Conservation (phyloP, 345 rosid genomes). For the Ricinus communis region DNA sequence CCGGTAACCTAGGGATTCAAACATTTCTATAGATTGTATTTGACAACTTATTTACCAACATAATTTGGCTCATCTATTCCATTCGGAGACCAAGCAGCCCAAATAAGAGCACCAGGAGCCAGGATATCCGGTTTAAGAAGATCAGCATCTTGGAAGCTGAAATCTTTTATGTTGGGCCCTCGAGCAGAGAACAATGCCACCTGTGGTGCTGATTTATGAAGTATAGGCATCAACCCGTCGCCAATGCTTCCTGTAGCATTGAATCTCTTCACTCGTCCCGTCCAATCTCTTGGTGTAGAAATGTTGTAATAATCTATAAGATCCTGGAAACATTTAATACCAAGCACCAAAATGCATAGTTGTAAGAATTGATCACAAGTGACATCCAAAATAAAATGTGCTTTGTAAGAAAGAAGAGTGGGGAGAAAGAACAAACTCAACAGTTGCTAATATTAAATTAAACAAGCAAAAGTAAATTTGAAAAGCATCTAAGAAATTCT, state of each 20-base stretch:
- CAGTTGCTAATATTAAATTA: not conserved
- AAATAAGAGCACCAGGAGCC: slow-evolving; percentile 95
- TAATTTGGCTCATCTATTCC: slow-evolving; percentile 96
- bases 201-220: slow-evolving; percentile 98
- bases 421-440: not conserved
- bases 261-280: slow-evolving; percentile 85
- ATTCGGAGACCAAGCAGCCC: slow-evolving; percentile 99
- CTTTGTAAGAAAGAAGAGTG: not conserved
- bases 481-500: not conserved
- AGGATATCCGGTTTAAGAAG: slow-evolving; percentile 97
- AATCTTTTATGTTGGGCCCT: slow-evolving; percentile 95
- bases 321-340: slow-evolving; percentile 48
- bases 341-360: slow-evolving; percentile 11
- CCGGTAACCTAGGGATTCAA: not conserved
- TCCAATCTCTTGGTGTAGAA: slow-evolving; percentile 95
- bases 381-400: not conserved
- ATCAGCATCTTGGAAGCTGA: slow-evolving; percentile 94
- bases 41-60: slow-evolving; percentile 49
- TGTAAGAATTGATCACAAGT: slow-evolving; percentile 22
- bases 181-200: slow-evolving; percentile 95
- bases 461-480: not conserved
- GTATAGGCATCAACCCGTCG: slow-evolving; percentile 87
- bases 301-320: slow-evolving; percentile 87
- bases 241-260: slow-evolving; percentile 89
- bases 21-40: not conserved